These are phyloP conservation scores for Pseudogymnoascus sp. DNA, from an alignment of 2,329 filamentous ascomycete genomes.

Conservation along the genomic window DNA sequence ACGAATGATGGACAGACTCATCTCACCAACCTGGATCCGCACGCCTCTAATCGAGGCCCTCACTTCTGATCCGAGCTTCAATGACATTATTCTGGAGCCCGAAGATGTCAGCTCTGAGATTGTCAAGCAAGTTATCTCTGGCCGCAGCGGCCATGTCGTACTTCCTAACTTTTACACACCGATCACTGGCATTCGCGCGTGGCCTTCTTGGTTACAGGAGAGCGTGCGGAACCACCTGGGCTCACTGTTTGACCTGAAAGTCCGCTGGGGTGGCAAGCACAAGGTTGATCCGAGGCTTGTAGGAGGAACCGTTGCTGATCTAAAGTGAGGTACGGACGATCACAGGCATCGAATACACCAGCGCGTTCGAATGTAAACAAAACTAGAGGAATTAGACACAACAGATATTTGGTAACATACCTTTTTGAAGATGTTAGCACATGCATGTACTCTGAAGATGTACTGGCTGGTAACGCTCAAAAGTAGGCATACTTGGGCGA, in stretches of 20 bases:
- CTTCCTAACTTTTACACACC: conserved; percentile 33
- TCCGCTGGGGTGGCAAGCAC: neutral
- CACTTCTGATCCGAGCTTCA: conserved; percentile 38
- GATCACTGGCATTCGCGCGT: conserved; percentile 19
- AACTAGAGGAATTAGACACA: neutral
- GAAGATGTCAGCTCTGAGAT: conserved; percentile 56
- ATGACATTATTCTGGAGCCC: conserved; percentile 44
- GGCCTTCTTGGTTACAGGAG: conserved; percentile 23
- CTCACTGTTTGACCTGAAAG: neutral
- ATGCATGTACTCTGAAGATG: neutral
- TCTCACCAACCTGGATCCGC: conserved; percentile 53
- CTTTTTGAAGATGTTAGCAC: neutral
- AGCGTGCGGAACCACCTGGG: conserved; percentile 16
- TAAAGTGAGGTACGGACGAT: neutral
- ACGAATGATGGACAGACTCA: conserved; percentile 36
- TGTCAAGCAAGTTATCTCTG: conserved; percentile 50
- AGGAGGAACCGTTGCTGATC: neutral
- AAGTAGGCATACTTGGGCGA: neutral
- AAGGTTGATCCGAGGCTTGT: neutral
- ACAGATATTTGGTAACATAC: neutral
- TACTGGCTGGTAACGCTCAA: neutral
- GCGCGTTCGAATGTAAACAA: neutral
- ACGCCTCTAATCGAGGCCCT: conserved; percentile 50
- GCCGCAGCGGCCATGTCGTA: conserved; percentile 47
- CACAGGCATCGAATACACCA: neutral